Conservation (phyloP, 768 basidiomycete species). For the Cystoderma amianthinum region DNA sequence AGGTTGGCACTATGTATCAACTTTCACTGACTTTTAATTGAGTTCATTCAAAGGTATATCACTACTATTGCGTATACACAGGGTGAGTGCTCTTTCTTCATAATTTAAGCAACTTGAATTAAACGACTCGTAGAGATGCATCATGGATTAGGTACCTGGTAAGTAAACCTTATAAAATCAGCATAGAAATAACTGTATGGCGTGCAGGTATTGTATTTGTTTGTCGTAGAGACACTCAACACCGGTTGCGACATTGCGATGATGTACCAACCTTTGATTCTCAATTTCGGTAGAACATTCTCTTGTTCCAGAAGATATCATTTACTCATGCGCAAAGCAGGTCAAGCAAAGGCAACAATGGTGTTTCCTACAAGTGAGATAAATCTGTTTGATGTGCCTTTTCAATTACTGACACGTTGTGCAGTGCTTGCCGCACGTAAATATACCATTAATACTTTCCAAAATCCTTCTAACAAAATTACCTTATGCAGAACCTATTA, state of each 20-base stretch:
- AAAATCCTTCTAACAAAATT: conserved; percentile 10
- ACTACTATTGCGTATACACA: conserved; percentile 28
- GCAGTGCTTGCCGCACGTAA: not conserved
- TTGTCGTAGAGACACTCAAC: conserved; percentile 28
- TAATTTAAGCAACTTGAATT: not conserved
- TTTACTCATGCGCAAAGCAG: not conserved
- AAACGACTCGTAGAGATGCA: conserved; percentile 16
- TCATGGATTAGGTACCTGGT: conserved; percentile 26
- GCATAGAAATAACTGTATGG: not conserved
- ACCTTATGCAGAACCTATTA: not conserved
- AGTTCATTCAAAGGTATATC: conserved; percentile 15
- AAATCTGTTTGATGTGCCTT: not conserved
- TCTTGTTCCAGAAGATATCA: not conserved
- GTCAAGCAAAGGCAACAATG: not conserved
- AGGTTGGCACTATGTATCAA: conserved; percentile 10
- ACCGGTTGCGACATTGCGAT: conserved; percentile 26
- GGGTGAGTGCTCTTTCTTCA: conserved; percentile 12
- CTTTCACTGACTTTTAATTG: not conserved
- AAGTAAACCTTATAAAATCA: conserved; percentile 1
- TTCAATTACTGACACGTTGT: not conserved
- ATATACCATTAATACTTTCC: not conserved
- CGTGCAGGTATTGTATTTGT: conserved; percentile 22
- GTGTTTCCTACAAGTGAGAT: not conserved
- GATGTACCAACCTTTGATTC: conserved; percentile 27
- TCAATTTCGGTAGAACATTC: not conserved